Evolutionary conservation across 2,329 filamentous ascomycete species (phyloP).

Genomic region (Aspergillus sp.): DNA sequence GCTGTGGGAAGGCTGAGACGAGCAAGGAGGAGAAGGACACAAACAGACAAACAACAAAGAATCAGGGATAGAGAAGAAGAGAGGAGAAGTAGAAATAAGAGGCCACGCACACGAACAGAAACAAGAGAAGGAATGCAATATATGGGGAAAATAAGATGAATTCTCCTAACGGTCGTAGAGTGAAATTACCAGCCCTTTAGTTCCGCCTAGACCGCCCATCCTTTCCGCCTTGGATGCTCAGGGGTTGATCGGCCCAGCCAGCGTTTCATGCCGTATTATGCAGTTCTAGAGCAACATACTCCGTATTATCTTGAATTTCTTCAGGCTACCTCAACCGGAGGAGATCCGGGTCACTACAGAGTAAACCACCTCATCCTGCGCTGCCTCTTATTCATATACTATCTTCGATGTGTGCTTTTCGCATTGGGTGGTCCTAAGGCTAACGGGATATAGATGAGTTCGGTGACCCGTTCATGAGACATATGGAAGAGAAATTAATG

Average conservation of each 20-base stretch:
- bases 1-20: neutral
- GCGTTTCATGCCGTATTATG: neutral
- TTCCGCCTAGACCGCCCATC: conserved; percentile 14
- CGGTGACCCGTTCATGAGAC: no score
- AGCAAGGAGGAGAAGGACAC: neutral
- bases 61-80: conserved; percentile 1
- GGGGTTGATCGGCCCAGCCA: conserved; percentile 2
- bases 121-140: conserved; percentile 1
- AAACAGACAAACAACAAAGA: neutral
- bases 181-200: neutral
- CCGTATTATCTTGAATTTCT: neutral
- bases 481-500: no score
- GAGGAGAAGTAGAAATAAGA: conserved; percentile 5
- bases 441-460: no score
- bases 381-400: no score
- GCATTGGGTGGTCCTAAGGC: no score
- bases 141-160: neutral
- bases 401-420: no score
- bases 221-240: conserved; percentile 13
- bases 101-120: conserved; percentile 2
- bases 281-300: neutral
- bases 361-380: no score
- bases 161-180: neutral
- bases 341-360: no score
- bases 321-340: no score